A percentile compares a stretch with the other conserved stretches of the same genome.
Conservation (phyloP, 2,329 filamentous ascomycete genomes). For the Myriosclerotinia curreyana region DNA sequence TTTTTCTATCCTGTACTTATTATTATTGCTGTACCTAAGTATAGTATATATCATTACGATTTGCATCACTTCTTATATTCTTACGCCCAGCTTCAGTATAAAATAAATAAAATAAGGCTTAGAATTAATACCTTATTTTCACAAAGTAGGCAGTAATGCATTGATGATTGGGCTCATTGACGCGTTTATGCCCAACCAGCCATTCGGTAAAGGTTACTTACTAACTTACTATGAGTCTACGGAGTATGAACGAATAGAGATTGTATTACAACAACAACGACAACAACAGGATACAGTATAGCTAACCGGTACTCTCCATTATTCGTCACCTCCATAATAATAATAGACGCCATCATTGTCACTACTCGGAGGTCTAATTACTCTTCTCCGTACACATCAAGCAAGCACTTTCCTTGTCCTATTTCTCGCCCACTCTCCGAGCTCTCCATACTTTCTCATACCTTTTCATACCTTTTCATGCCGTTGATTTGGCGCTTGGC, state of each 20-base stretch:
- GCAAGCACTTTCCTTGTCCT: slow-evolving; percentile 14
- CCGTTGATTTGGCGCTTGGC: slow-evolving; percentile 3
- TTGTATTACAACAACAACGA: too few relatives aligned
- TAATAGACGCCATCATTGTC: too few relatives aligned
- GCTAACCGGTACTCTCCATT: too few relatives aligned
- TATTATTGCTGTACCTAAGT: not conserved
- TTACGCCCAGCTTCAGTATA: slow-evolving; percentile 9
- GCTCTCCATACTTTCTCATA: slow-evolving; percentile 4
- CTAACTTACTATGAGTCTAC: too few relatives aligned
- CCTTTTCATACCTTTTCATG: slow-evolving; percentile 1
- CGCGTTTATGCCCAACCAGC: slow-evolving; percentile 21
- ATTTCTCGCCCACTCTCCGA: slow-evolving; percentile 8
- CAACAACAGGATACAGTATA: too few relatives aligned
- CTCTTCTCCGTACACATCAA: not conserved
- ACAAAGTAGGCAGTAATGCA: slow-evolving; percentile 19
- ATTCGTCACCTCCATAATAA: too few relatives aligned
- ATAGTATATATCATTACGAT: not conserved
- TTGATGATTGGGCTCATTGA: slow-evolving; percentile 20
- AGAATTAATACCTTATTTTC: not conserved
- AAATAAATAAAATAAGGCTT: too few relatives aligned
- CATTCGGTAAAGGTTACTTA: not conserved
- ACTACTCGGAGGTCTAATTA: too few relatives aligned
- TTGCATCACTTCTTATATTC: too few relatives aligned
- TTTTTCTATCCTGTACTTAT: too few relatives aligned
- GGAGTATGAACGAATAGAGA: too few relatives aligned